Evolutionary conservation across 1,284 basidiomycete genomes (phyloP), one percentile per base, ranked within the genome.

Genomic region (Porogramme epimiltina): DNA sequence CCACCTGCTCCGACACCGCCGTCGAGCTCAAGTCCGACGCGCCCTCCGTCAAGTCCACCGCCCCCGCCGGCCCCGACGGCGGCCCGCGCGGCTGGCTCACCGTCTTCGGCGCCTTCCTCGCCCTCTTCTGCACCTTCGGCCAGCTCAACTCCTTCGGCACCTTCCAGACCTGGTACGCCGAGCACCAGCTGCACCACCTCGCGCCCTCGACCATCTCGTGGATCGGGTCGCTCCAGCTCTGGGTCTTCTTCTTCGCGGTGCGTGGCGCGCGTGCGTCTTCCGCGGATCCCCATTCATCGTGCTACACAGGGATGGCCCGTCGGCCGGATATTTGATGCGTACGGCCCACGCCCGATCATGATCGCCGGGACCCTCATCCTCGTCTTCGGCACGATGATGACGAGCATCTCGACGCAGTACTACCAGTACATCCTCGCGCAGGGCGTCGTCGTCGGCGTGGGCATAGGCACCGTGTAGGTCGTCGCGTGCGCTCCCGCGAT

Each of bases 161-260:
- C 15, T 78, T 74, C 51, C 77, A 78, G 56, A 60, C 70, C 28
- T 78, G 72, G 70, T 79, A 78, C 52, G 68, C 69, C 18, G 64
- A 63, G 18, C 69, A 75, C 51, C 70, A 78, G 47, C 67, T 78
- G 15, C 59, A 45, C 44, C 56, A 49, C 62, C 66, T 47, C 19
- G 66, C 67, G 8, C 57, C 66, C 3, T 78, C 74, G 13, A 70
- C 62, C 15, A 79, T 78, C 56, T 71, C 78, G 3, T 76, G 76
- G 72, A 78, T 79, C 51, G 77, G 78, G 9, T 73, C 78, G 10
- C 47, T 78, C 34, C 77, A 78, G 53, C 56, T 79, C 10, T 68
- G 61, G 60, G 53, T 67, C 2, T 78, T 73, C 64, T 70, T 70
- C 54, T 66, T 66, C 49, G 68, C 73, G 67, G 62, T 79, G 58